These are phyloP conservation scores for Cornus controversa DNA, from an alignment of 148 eudicot species.

Conservation along the genomic window DNA sequence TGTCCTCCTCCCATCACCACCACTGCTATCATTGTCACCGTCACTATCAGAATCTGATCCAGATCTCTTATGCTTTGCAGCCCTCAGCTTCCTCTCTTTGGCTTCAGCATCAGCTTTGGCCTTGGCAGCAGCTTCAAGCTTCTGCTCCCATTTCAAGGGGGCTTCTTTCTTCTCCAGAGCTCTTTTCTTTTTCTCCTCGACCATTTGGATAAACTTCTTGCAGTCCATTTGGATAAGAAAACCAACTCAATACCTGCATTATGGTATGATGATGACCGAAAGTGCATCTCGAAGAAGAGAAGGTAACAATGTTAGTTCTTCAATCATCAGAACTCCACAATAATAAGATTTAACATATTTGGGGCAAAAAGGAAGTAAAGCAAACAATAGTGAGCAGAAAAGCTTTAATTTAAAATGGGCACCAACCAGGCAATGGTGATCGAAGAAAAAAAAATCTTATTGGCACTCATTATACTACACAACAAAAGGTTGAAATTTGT, in stretches of 20 bases:
- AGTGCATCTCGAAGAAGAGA: conserved; percentile 98
- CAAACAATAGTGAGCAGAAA: neutral
- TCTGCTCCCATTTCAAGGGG: conserved; percentile 92
- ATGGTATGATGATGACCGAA: conserved; percentile 95
- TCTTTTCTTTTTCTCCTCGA: conserved; percentile 88
- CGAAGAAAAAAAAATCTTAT: too few relatives aligned
- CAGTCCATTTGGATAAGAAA: conserved; percentile 74
- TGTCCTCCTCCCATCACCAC: conserved; percentile 40
- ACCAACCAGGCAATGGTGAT: too few relatives aligned
- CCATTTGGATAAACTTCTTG: conserved; percentile 90
- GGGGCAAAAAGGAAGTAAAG: too few relatives aligned
- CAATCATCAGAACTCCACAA: conserved; percentile 27
- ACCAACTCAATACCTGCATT: conserved; percentile 85
- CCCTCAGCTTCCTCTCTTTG: conserved; percentile 58
- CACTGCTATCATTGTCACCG: conserved; percentile 40
- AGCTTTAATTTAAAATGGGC: neutral
- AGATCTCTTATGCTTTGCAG: conserved; percentile 56
- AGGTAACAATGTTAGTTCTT: conserved; percentile 88
- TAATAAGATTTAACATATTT: neutral
- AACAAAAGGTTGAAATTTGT: too few relatives aligned
- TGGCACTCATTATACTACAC: too few relatives aligned
- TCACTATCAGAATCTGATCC: conserved; percentile 48
- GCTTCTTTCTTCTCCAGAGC: conserved; percentile 85
- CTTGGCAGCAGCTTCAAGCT: conserved; percentile 76
- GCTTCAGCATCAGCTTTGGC: conserved; percentile 80